Evolutionary conservation across 495 filamentous ascomycete genomes (phyloP).

Genomic region (Halenospora varia): DNA sequence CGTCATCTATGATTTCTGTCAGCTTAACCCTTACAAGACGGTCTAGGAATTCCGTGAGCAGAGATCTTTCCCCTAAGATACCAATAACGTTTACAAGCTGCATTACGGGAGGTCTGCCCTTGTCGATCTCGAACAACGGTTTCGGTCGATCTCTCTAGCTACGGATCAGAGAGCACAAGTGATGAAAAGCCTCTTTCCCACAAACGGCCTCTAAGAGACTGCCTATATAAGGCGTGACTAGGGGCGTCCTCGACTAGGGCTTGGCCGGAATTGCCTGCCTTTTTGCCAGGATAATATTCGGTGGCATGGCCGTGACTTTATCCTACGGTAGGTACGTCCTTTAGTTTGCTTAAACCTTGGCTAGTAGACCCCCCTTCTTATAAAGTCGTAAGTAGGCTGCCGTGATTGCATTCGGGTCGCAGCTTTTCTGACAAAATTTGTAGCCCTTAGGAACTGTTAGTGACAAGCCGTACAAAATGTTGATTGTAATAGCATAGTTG

Average conservation of each 20-base stretch:
- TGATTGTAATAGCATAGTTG: not conserved
- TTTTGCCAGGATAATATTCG: not conserved
- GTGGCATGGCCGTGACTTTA: not conserved
- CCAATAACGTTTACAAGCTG: not conserved
- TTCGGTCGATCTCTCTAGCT: not conserved
- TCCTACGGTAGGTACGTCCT: not conserved
- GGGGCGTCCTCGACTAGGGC: not conserved
- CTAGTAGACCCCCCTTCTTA: not conserved
- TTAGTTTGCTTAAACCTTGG: not conserved
- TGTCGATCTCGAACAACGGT: not conserved
- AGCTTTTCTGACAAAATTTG: not conserved
- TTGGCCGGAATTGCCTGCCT: not conserved
- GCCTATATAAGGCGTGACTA: not conserved
- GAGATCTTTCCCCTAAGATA: not conserved
- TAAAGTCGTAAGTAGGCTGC: not conserved
- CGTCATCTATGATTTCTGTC: not conserved
- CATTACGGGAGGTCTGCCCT: not conserved
- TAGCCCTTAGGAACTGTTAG: not conserved
- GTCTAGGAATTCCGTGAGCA: not conserved
- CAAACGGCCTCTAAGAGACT: not conserved
- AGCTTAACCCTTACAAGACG: not conserved
- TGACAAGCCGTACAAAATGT: not conserved
- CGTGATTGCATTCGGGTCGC: not conserved
- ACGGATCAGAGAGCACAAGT: not conserved
- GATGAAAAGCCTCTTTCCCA: conserved; percentile 1